Percentiles rank a stretch among this genome's conserved stretches.
Evolutionary conservation across 768 basidiomycete species (phyloP).

Genomic region (Mrakia gelida): DNA sequence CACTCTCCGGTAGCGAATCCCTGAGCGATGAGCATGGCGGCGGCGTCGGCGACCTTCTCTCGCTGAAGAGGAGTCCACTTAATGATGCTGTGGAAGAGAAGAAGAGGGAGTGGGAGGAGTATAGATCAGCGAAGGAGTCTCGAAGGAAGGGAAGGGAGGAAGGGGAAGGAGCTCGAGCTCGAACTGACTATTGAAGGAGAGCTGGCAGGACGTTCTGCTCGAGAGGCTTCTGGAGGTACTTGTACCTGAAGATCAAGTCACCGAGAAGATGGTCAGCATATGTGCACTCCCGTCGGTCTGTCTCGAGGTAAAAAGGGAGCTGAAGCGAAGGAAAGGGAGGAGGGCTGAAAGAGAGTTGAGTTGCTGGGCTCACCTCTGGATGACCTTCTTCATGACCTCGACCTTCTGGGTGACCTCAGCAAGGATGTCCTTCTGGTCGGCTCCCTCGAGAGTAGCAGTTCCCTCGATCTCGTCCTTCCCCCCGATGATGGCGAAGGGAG

Average conservation of each 20-base stretch:
- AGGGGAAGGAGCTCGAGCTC: background rate
- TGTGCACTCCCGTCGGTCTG: background rate
- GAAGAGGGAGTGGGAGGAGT: no score
- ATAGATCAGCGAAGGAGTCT: background rate
- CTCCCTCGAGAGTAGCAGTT: slow-evolving; percentile 28
- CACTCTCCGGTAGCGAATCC: slow-evolving; percentile 73
- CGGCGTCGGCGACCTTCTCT: slow-evolving; percentile 76
- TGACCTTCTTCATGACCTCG: slow-evolving; percentile 91
- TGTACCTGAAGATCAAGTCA: slow-evolving; percentile 61
- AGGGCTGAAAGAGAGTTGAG: background rate
- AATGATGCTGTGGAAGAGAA: slow-evolving; percentile 43
- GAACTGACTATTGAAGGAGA: slow-evolving; percentile 77
- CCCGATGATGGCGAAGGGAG: slow-evolving; percentile 82
- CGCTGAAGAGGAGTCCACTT: slow-evolving; percentile 73
- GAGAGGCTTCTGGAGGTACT: slow-evolving; percentile 96
- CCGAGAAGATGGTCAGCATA: background rate
- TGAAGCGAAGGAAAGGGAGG: background rate
- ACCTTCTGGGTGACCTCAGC: slow-evolving; percentile 79
- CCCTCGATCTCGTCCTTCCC: slow-evolving; percentile 53
- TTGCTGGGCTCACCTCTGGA: slow-evolving; percentile 69
- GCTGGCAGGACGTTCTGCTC: slow-evolving; percentile 77
- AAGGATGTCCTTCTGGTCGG: slow-evolving; percentile 36
- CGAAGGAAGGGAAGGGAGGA: background rate
- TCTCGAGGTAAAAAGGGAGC: no score
- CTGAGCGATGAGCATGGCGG: slow-evolving; percentile 77